phyloP scores from a whole-genome alignment of 768 basidiomycete species.

The Pisolithus microcarpus region DNA sequence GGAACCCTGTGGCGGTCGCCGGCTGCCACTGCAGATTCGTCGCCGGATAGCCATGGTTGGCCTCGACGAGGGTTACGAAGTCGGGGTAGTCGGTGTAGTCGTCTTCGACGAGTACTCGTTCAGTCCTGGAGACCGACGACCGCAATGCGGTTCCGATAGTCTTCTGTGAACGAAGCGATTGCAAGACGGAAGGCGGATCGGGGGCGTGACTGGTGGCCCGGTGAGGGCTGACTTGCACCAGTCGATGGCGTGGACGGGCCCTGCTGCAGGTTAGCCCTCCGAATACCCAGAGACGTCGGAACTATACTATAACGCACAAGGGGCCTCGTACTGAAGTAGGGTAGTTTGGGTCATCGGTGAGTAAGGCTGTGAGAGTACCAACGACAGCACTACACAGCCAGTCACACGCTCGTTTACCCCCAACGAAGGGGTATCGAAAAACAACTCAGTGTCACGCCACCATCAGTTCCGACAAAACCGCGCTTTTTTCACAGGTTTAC shows the following conservation, averaged over 20 bases:
- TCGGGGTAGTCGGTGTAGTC: conserved; percentile 79
- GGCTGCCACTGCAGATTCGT: conserved; percentile 95
- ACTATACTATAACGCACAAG: conserved; percentile 49
- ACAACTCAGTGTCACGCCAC: not conserved
- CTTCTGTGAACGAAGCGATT: conserved; percentile 79
- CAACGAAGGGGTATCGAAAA: not conserved
- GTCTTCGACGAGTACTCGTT: conserved; percentile 81
- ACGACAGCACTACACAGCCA: not conserved
- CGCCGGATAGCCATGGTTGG: conserved; percentile 86
- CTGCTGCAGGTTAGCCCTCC: conserved; percentile 33
- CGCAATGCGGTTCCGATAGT: conserved; percentile 75
- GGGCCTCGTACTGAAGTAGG: conserved; percentile 76
- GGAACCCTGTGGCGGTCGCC: conserved; percentile 49
- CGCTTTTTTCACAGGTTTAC: not conserved
- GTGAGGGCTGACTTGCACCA: conserved; percentile 82
- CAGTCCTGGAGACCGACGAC: conserved; percentile 75
- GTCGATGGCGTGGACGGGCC: conserved; percentile 81
- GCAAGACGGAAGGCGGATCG: conserved; percentile 79
- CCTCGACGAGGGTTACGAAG: conserved; percentile 80
- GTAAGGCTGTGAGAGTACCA: conserved; percentile 1
- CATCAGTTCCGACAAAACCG: not conserved
- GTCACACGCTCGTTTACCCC: not conserved
- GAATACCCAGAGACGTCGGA: not conserved
- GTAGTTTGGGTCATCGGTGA: conserved; percentile 59
- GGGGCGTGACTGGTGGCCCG: conserved; percentile 64